Evolutionary conservation across 2,329 filamentous ascomycete species (phyloP), one percentile per base, ranked within the genome.

Genomic region (Phyllosticta capitalensis): DNA sequence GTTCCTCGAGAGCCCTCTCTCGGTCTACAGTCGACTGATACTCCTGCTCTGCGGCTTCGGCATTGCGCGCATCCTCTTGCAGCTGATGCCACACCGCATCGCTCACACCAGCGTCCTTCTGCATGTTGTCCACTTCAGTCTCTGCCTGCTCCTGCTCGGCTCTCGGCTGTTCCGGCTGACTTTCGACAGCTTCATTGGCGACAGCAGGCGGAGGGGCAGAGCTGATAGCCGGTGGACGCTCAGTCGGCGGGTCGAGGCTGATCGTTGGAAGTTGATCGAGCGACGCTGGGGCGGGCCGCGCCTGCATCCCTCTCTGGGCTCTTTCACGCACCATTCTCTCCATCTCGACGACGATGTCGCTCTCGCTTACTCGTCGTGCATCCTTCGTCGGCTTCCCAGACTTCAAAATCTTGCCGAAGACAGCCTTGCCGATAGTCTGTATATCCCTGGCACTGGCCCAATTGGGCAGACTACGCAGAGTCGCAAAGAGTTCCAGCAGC

Each of bases 381-480:
- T 61, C 65, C 12, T 64, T 61, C 0, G 69, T 63, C 5, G 53
- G 61, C 10, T 58, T 52, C 1, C 64, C 65, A 1, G 62, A 61
- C 9, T 68, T 69, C 2, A 75, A 64, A 0, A 70, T 55, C 14
- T 63, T 63, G 5, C 70, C 68, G 63, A 83, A 83, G 1, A 86
- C 78, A 0, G 56, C 65, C 60, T 79, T 82, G 0, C 73, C 76
- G 0, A 88, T 51, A 0, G 78, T 79, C 12, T 81, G 71, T 1
- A 89, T 78, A 53, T 89, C 86, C 3, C 85, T 77, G 0, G 80
- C 85, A 62, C 82, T 88, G 0, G 80, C 86, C 83, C 85, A 88
- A 6, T 76, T 76, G 0, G 76, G 67, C 2, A 81, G 72, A 0
- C 58, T 50, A 0, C 76, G 67, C 0, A 88, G 68, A 0, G 56